Conservation (phyloP, 1,284 basidiomycete species). For the Rhizopogon parksii region DNA sequence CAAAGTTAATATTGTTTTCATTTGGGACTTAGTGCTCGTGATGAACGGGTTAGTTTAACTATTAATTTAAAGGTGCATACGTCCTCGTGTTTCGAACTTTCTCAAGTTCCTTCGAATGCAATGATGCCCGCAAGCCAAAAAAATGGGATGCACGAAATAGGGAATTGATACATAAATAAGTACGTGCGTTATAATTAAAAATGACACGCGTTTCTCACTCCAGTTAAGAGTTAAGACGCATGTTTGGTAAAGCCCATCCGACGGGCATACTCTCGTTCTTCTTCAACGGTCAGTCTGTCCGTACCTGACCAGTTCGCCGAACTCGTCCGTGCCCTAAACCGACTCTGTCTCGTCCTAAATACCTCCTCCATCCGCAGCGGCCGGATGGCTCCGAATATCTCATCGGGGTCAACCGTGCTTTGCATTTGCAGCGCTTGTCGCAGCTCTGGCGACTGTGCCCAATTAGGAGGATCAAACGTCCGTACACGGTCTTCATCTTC, state of each 20-base stretch:
- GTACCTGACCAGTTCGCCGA: constrained; percentile 90
- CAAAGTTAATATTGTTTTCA: no score
- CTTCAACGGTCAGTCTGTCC: constrained; percentile 76
- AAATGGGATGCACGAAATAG: background rate
- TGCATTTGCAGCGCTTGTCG: constrained; percentile 72
- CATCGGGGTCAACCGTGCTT: constrained; percentile 83
- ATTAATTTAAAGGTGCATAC: no score
- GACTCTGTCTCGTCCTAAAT: constrained; percentile 65
- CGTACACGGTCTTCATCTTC: constrained; percentile 77
- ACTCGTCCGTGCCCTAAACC: constrained; percentile 83
- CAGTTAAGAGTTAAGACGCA: constrained; percentile 10
- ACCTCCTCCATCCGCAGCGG: constrained; percentile 84
- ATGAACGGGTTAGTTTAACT: no score
- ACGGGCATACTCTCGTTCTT: constrained; percentile 80
- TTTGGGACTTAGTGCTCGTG: no score
- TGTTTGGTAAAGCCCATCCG: constrained; percentile 75
- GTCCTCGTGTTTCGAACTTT: no score
- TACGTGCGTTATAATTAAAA: background rate
- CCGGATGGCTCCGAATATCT: constrained; percentile 82
- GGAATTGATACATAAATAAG: background rate
- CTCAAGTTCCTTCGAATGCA: no score
- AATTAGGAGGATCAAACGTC: constrained; percentile 70
- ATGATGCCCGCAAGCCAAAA: background rate
- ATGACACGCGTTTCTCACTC: background rate
- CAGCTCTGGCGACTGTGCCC: constrained; percentile 89